phyloP scores from a whole-genome alignment of 768 basidiomycete genomes.

The Russula lepida region DNA sequence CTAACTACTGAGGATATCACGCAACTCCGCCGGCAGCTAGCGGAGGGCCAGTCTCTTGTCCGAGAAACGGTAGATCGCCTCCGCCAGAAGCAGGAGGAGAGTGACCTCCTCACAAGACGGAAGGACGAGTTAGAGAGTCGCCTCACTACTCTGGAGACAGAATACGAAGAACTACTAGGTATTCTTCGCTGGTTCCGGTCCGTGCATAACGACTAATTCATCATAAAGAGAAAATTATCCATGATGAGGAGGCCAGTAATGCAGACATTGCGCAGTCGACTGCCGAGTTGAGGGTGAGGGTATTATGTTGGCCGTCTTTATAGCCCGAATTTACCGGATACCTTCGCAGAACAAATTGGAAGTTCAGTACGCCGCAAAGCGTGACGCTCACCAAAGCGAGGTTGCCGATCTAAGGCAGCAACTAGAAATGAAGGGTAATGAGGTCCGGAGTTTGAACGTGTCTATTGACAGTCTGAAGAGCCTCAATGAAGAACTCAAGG shows the following conservation, averaged over 20 bases:
- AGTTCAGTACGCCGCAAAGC: constrained; percentile 85
- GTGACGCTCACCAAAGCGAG: constrained; percentile 82
- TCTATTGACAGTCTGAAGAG: constrained; percentile 90
- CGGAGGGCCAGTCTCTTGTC: constrained; percentile 78
- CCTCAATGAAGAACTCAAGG: constrained; percentile 97
- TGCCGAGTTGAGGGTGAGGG: constrained; percentile 77
- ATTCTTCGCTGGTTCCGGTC: constrained; percentile 25
- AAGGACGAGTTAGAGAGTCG: constrained; percentile 84
- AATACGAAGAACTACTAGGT: constrained; percentile 97
- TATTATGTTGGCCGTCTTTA: constrained; percentile 21
- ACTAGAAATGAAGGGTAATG: constrained; percentile 73
- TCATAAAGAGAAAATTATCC: constrained; percentile 76
- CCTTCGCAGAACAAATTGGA: constrained; percentile 77
- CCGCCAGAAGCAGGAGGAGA: constrained; percentile 86
- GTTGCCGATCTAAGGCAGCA: constrained; percentile 83
- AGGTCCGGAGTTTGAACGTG: constrained; percentile 75
- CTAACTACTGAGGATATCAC: constrained; percentile 72
- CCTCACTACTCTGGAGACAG: constrained; percentile 72
- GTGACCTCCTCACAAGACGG: constrained; percentile 71
- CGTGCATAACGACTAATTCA: constrained; percentile 8
- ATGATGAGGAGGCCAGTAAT: constrained; percentile 80
- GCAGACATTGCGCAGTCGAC: constrained; percentile 78
- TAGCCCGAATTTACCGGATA: constrained; percentile 15
- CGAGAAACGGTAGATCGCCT: constrained; percentile 87
- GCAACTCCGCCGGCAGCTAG: constrained; percentile 76